Base-by-base conservation (phyloP, 2,329 filamentous ascomycete genomes). In the Calonectria hongkongensis region DNA sequence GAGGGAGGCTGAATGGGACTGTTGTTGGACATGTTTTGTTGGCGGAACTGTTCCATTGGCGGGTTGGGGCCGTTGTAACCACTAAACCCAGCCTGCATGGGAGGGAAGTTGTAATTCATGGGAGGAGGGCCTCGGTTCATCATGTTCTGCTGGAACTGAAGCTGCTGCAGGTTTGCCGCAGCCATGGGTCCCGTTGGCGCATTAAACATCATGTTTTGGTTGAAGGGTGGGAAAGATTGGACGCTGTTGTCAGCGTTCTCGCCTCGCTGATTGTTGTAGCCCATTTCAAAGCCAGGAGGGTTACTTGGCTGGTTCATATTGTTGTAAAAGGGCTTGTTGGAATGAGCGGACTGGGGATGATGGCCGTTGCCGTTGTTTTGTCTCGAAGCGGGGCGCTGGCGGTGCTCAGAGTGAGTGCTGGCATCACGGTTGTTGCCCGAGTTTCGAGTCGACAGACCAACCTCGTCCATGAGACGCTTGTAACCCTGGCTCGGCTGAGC, bases 391-490 rank as follows among this genome's bases (percentile, higher is more conserved):
- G 91, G 90, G 64, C 90, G 88, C 79, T 89, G 88, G 47, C 89
- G 86, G 66, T 90, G 88, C 69, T 87, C 87, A 45, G 84, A 81
- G 25, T 85, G 83, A 70, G 86, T 84, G 75, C 84, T 84, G 71
- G 85, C 84, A 68, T 86, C 87, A 50, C 87, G 86, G 66, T 81
- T 84, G 45, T 84, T 82, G 27, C 85, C 85, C 13, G 85, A 83
- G 43, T 85, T 90, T 51, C 92, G 87, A 33, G 92, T 93, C 7
- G 96, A 97, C 45, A 99, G 87, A 73, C 96, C 96, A 78, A 99
- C 97, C 83, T 99, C 97, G 80, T 99, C 97, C 97, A 99, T 99
- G 73, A 99, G 87, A 66, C 97, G 94, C 89, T 98, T 99, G 87
- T 99, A 99, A 66, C 97, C 97, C 85, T 98, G 97, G 74, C 93